Conservation (phyloP, 306 rosid genomes). For the Medicago ruthenica region DNA sequence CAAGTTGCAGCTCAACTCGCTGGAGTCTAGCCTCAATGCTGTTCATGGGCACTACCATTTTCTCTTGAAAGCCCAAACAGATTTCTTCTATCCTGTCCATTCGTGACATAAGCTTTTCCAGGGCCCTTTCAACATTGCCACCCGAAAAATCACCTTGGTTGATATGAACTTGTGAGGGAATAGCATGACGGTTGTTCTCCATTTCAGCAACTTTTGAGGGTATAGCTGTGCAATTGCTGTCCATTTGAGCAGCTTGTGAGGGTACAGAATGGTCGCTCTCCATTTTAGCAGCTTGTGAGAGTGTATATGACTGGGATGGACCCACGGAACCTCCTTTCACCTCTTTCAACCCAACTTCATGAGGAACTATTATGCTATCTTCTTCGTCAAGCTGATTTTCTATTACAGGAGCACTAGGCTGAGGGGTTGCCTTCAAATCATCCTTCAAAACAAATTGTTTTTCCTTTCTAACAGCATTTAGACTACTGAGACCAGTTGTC, state of each 20-base stretch:
- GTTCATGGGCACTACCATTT: conserved; percentile 74
- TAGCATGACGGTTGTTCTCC: conserved; percentile 39
- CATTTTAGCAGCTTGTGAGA: conserved; percentile 45
- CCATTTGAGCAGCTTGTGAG: conserved; percentile 41
- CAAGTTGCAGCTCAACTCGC: conserved; percentile 88
- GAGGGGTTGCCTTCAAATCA: conserved; percentile 42
- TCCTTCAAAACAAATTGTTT: conserved; percentile 38
- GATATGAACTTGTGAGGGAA: conserved; percentile 43
- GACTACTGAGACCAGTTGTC: conserved; percentile 51
- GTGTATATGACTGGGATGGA: conserved; percentile 45
- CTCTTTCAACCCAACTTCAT: conserved; percentile 50
- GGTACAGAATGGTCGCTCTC: conserved; percentile 46
- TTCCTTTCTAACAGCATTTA: conserved; percentile 52
- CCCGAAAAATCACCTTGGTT: conserved; percentile 40
- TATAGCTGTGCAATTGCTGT: conserved; percentile 36
- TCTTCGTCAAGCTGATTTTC: conserved; percentile 49
- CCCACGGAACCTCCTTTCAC: conserved; percentile 44
- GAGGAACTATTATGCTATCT: conserved; percentile 39
- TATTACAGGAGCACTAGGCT: conserved; percentile 47
- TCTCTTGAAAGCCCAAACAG: conserved; percentile 83
- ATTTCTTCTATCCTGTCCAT: conserved; percentile 74
- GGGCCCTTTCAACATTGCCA: conserved; percentile 51
- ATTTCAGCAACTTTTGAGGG: conserved; percentile 32
- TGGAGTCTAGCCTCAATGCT: conserved; percentile 85
- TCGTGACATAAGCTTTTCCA: conserved; percentile 72